A percentile compares a stretch with the other conserved stretches of the same genome.
Conservation (phyloP, 768 basidiomycete genomes). For the Trametopsis cervina region DNA sequence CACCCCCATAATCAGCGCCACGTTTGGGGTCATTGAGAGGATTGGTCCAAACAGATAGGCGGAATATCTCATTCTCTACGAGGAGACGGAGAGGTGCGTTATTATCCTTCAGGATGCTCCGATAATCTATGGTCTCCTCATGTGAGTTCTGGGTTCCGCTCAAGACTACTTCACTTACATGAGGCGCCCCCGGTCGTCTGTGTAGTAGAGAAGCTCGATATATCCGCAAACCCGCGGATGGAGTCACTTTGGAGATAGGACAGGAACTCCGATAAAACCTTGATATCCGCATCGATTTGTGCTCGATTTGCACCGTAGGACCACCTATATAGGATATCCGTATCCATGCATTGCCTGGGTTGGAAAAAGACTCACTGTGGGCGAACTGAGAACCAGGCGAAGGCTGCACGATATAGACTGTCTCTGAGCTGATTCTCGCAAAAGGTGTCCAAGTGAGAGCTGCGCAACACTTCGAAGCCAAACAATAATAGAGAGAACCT, state of each 20-base stretch:
- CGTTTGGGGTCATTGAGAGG: slow-evolving; percentile 71
- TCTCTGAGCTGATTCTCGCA: slow-evolving; percentile 75
- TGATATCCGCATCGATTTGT: slow-evolving; percentile 85
- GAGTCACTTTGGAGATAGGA: slow-evolving; percentile 70
- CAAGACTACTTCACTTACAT: slow-evolving; percentile 25
- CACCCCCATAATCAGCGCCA: slow-evolving; percentile 52
- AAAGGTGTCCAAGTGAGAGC: slow-evolving; percentile 76
- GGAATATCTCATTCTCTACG: slow-evolving; percentile 84
- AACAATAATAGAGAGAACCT: slow-evolving; percentile 89
- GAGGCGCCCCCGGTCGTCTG: slow-evolving; percentile 28
- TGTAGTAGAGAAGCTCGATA: slow-evolving; percentile 56
- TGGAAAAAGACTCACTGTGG: slow-evolving; percentile 82
- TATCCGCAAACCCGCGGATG: slow-evolving; percentile 46
- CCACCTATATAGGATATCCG: slow-evolving; percentile 52
- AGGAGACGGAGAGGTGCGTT: slow-evolving; percentile 76
- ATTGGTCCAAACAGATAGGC: slow-evolving; percentile 87
- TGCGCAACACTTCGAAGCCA: slow-evolving; percentile 87
- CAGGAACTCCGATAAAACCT: slow-evolving; percentile 78
- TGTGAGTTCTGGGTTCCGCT: too few species aligned
- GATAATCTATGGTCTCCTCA: slow-evolving; percentile 40
- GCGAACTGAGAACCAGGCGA: slow-evolving; percentile 90
- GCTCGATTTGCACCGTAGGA: slow-evolving; percentile 92
- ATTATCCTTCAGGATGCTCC: slow-evolving; percentile 52
- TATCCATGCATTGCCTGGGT: too few species aligned
- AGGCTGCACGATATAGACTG: slow-evolving; percentile 70